Conservation (phyloP, 164 flowering plant genomes). For the Stephania yunnanensis region DNA sequence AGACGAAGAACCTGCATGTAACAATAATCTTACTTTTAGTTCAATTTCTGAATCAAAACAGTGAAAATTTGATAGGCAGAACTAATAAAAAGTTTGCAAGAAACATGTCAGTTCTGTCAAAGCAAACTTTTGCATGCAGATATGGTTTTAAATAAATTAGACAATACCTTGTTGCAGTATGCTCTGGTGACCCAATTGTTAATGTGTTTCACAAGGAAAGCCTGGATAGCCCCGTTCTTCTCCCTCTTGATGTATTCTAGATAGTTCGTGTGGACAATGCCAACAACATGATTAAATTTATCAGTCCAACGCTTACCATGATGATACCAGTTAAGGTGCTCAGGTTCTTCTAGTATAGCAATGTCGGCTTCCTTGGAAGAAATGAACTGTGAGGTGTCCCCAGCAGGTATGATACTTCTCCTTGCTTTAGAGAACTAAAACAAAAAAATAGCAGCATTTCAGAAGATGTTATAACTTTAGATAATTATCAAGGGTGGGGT, state of each 20-base stretch:
- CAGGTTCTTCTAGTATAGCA: slow-evolving; percentile 85
- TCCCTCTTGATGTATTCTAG: slow-evolving; percentile 80
- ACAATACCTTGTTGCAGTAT: slow-evolving; percentile 63
- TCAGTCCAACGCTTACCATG: slow-evolving; percentile 87
- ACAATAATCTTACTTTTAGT: slow-evolving; percentile 10
- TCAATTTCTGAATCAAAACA: not conserved
- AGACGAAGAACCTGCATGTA: slow-evolving; percentile 80
- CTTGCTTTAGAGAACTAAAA: slow-evolving; percentile 64
- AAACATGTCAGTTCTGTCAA: not conserved
- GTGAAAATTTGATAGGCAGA: not conserved
- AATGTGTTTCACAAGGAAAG: slow-evolving; percentile 75
- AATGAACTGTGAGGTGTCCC: slow-evolving; percentile 75
- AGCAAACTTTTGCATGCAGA: not conserved
- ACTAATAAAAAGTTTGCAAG: not conserved
- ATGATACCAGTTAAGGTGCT: slow-evolving; percentile 79
- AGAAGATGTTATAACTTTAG: not conserved
- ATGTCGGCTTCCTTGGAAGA: slow-evolving; percentile 78
- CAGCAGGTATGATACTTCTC: slow-evolving; percentile 74
- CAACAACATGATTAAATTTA: slow-evolving; percentile 79
- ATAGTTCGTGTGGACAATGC: slow-evolving; percentile 77
- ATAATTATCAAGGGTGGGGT: not conserved
- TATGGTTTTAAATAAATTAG: not conserved
- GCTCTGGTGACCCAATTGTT: slow-evolving; percentile 74
- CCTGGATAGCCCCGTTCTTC: slow-evolving; percentile 72
- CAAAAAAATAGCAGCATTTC: slow-evolving; percentile 12